Evolutionary conservation across 1,139 yeast genomes (phyloP), one percentile per base, ranked within the genome.

Genomic region (Scheffersomyces stambukii): DNA sequence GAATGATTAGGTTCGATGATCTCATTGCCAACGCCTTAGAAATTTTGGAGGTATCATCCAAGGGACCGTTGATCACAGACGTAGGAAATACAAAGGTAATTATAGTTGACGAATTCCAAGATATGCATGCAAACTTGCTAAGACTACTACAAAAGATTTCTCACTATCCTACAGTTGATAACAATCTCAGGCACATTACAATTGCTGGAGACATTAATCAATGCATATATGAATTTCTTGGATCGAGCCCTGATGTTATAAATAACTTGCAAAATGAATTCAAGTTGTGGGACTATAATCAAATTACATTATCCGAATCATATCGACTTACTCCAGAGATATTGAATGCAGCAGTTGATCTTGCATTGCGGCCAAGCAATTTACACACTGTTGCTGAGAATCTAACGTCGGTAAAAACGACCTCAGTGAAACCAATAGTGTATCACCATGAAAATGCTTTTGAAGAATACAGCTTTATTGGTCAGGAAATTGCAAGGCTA

Each of bases 141-240:
- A 57, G 62, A 8, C 49, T 82, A 5, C 51, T 81, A 4, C 48
- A 55, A 25, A 44, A 50, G 2, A 48, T 80, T 4, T 50, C 52
- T 2, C 33, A 32, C 7, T 61, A 64, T 40, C n/a, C n/a, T n/a
- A n/a, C n/a, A n/a, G n/a, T n/a, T n/a, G n/a, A n/a, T n/a, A n/a
- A n/a, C n/a, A 37, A 36, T 5, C 28, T 3, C 41, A 67, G 70
- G 30, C 86, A 79, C 46, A 43, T 83, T 10, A 70, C 81, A 1
- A 56, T 81, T 13, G 82, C 86, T 2, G 93, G 93, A 2, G 94
- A 83, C 50, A 75, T 77, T 1, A 67, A 78, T 46, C 94, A 83
- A 50, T 71, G 82, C 30, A 78, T 83, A 13, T 83, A 79, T 48
- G 76, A 66, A 16, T 82, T 81, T 47, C 46, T 79, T 21, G 85